These are phyloP conservation scores for Maudiozyma humilis DNA, from an alignment of 1,139 yeast genomes.

Conservation along the genomic window DNA sequence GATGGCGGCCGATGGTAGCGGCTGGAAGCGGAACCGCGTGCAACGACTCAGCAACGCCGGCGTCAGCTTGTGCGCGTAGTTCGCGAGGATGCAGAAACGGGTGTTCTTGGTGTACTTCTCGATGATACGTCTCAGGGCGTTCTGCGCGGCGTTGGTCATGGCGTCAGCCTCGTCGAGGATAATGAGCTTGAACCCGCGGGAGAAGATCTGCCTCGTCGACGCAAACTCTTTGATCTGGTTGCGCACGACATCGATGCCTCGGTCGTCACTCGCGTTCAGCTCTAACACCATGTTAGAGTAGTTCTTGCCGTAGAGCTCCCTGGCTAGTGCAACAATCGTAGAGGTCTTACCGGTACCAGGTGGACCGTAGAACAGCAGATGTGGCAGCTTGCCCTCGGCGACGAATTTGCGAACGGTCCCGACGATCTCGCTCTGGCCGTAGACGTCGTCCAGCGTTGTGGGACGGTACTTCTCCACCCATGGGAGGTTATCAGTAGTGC, in stretches of 20 bases:
- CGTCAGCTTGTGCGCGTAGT: slow-evolving; percentile 88
- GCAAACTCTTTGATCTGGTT: slow-evolving; percentile 91
- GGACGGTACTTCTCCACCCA: slow-evolving; percentile 98
- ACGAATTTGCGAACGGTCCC: slow-evolving; percentile 77
- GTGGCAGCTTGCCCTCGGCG: slow-evolving; percentile 77
- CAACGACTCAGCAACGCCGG: slow-evolving; percentile 94
- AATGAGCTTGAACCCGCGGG: slow-evolving; percentile 72
- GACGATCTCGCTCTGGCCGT: slow-evolving; percentile 85
- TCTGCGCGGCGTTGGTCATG: slow-evolving; percentile 95
- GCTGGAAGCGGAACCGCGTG: slow-evolving; percentile 88
- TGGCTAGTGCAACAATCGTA: slow-evolving; percentile 82
- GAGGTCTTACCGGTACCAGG: slow-evolving; percentile 98
- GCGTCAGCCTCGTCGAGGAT: slow-evolving; percentile 98
- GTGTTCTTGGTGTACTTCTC: slow-evolving; percentile 94
- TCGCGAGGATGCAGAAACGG: slow-evolving; percentile 91
- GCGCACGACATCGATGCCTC: slow-evolving; percentile 93
- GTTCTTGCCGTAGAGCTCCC: slow-evolving; percentile 80
- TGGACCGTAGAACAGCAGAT: slow-evolving; percentile 87
- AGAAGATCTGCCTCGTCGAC: slow-evolving; percentile 84
- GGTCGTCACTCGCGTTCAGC: slow-evolving; percentile 90
- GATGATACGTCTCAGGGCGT: slow-evolving; percentile 83
- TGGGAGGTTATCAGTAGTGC: slow-evolving; percentile 37
- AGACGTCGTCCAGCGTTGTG: slow-evolving; percentile 67
- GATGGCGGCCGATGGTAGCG: slow-evolving; percentile 62
- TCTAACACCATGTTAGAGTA: slow-evolving; percentile 87